Conservation (phyloP, 1,284 basidiomycete genomes). For the Cryptococcus floricola region DNA sequence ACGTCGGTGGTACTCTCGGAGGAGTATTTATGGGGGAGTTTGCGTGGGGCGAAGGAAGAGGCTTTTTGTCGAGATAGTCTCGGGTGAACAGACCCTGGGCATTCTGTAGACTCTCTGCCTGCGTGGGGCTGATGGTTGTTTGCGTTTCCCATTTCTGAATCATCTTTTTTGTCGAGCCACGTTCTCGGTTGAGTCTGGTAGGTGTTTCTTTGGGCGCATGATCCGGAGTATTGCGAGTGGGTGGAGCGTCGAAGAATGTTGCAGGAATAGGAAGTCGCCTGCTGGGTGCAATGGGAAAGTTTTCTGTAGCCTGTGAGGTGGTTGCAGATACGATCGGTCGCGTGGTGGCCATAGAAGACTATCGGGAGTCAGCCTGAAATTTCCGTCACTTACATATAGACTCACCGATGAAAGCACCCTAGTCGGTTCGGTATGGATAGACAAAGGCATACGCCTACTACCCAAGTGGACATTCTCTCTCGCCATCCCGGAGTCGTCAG, state of each 20-base stretch:
- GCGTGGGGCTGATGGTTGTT: background rate
- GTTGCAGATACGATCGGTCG: background rate
- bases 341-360: background rate
- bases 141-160: slow-evolving; percentile 39
- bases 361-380: no score
- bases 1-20: background rate
- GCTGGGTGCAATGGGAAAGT: background rate
- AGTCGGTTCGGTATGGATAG: no score
- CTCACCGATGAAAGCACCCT: no score
- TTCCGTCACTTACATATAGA: no score
- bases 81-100: slow-evolving; percentile 18
- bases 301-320: slow-evolving; percentile 1
- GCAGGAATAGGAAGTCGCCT: no score
- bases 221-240: no score
- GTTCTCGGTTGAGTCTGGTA: slow-evolving; percentile 4
- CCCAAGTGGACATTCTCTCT: no score
- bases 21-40: background rate
- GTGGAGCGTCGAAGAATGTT: background rate
- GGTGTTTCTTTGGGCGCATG: no score
- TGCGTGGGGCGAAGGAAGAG: slow-evolving; percentile 20
- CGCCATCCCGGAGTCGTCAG: background rate
- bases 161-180: slow-evolving; percentile 34
- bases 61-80: slow-evolving; percentile 38
- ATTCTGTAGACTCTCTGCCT: background rate
- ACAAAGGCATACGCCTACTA: no score